Conservation (phyloP, 108 stramenopile species). For the Aurantiochytrium sp. region DNA sequence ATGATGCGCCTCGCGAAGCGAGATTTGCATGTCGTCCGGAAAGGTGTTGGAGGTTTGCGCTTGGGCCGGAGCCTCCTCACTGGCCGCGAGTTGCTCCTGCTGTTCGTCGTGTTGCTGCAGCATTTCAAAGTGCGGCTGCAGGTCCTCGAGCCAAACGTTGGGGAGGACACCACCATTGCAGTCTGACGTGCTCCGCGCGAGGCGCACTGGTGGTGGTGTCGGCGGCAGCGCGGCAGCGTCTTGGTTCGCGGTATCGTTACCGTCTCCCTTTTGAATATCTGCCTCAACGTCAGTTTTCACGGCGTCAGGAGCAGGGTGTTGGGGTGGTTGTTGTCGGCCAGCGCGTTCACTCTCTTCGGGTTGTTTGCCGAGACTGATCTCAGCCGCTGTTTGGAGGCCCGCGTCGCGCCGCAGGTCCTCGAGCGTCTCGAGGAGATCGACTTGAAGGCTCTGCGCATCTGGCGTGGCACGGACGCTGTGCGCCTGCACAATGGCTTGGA, state of each 20-base stretch:
- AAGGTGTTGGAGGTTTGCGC: background rate
- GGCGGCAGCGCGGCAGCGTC: background rate
- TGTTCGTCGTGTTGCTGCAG: background rate
- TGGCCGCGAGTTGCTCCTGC: background rate
- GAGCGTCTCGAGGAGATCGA: background rate
- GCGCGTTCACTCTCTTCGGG: background rate
- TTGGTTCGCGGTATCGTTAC: background rate
- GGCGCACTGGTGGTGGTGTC: background rate
- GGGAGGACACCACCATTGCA: background rate
- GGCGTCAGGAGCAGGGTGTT: background rate
- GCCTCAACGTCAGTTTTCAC: background rate
- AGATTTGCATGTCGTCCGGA: background rate
- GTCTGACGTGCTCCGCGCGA: background rate
- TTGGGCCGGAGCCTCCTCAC: too few relatives aligned
- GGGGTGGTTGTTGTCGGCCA: background rate
- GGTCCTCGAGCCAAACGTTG: background rate
- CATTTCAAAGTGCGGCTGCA: background rate
- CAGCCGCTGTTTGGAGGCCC: background rate
- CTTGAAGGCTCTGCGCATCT: background rate
- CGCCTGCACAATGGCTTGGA: background rate
- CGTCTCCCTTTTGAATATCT: background rate
- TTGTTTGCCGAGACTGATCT: background rate
- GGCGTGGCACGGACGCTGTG: background rate
- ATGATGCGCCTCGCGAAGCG: background rate
- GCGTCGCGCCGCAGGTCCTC: background rate